Base-by-base conservation (phyloP, 2,329 filamentous ascomycete genomes). In the Graphilbum sp. region DNA sequence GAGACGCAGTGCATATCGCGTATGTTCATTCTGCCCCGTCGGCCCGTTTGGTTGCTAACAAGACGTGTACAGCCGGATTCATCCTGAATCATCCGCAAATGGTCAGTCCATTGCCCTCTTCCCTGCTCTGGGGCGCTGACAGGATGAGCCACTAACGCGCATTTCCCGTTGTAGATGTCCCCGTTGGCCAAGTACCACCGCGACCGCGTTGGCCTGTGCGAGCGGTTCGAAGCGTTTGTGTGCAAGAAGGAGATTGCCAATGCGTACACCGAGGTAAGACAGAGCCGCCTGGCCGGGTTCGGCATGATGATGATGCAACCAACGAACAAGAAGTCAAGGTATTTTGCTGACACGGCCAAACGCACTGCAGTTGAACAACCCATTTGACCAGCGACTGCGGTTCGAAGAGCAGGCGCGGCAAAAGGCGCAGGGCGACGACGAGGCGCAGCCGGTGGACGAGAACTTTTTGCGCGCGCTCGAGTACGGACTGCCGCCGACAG, bases 221-320 rank as follows among this genome's bases (percentile, higher is more conserved):
- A 98, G 67, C 82, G 90, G 39, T 96, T 96, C 59, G 90, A 98
- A 63, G 87, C 84, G 11, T 98, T 98, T 49, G 45, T 45, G 34
- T 86, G 80, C 68, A 92, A 86, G 70, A 92, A 90, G 73, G 88
- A 96, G 58, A 95, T 96, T 49, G 80, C 79, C 52, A 96, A 98
- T 54, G 87, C 87, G 21, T 92, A 95, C 64, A 96, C 88, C 30
- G 90, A 98, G 40, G 41, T 42, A 39, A 18, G 31, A 4, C 19
- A 16, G 27, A 11, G 7, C n/a, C n/a, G n/a, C n/a, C n/a, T n/a
- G n/a, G n/a, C n/a, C n/a, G n/a, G n/a, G n/a, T n/a, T n/a, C n/a
- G n/a, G 21, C 20, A 4, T 23, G 17, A n/a, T 13, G 25, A 20
- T 18, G 3, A 16, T 25, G 10, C 27, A 30, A n/a, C n/a, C n/a